Evolutionary conservation across 1,284 basidiomycete genomes (phyloP).

Genomic region (Trichosporon faecale): DNA sequence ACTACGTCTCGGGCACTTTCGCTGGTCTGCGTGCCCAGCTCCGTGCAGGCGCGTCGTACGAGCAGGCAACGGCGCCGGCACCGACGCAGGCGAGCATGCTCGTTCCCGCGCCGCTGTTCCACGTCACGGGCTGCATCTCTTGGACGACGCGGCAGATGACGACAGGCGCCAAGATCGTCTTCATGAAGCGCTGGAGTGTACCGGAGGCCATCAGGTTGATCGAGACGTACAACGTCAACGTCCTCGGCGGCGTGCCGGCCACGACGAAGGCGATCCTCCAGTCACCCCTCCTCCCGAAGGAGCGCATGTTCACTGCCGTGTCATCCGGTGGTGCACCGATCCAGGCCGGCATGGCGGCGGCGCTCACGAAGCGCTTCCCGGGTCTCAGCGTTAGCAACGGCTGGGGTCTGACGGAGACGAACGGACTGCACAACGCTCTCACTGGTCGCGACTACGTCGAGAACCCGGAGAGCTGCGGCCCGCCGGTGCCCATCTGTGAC

Average conservation of each 20-base stretch:
- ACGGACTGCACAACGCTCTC: slow-evolving; percentile 40
- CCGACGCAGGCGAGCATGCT: slow-evolving; percentile 31
- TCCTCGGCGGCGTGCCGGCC: slow-evolving; percentile 37
- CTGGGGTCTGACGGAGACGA: slow-evolving; percentile 49
- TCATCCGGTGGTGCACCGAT: slow-evolving; percentile 48
- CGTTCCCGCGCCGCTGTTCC: slow-evolving; percentile 41
- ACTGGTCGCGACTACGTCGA: slow-evolving; percentile 40
- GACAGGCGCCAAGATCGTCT: slow-evolving; percentile 41
- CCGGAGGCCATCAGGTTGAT: slow-evolving; percentile 37
- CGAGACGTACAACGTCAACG: slow-evolving; percentile 29
- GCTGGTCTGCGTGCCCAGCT: slow-evolving; percentile 30
- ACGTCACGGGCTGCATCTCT: slow-evolving; percentile 47
- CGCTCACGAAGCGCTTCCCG: slow-evolving; percentile 39
- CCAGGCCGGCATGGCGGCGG: slow-evolving; percentile 35
- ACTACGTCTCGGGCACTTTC: slow-evolving; percentile 54
- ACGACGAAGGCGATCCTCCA: slow-evolving; percentile 41
- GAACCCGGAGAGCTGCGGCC: slow-evolving; percentile 23
- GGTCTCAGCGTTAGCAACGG: slow-evolving; percentile 32
- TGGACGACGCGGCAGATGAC: slow-evolving; percentile 51
- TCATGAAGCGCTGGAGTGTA: slow-evolving; percentile 41
- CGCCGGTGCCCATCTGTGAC: slow-evolving; percentile 38
- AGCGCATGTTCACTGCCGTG: slow-evolving; percentile 35
- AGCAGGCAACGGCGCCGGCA: slow-evolving; percentile 12
- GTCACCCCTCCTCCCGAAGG: slow-evolving; percentile 33
- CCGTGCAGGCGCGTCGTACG: slow-evolving; percentile 29